phyloP scores from a whole-genome alignment of 2,329 filamentous ascomycete genomes.

The Ilyonectria mors-panacis region DNA sequence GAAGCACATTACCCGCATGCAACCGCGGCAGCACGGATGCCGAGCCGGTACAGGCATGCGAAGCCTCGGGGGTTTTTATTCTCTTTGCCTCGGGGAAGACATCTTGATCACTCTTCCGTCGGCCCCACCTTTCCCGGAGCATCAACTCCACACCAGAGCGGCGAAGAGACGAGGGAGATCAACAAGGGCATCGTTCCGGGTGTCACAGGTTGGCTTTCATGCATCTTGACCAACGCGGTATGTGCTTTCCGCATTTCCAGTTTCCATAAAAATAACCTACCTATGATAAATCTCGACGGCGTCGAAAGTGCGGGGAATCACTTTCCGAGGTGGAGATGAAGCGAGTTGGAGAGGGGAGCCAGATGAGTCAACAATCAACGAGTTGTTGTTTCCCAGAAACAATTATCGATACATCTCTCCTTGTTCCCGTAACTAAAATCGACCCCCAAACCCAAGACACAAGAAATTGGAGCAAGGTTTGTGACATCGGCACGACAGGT shows the following conservation, averaged over 20 bases:
- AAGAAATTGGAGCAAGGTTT: background rate
- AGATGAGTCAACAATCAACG: conserved; percentile 7
- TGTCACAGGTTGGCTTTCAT: background rate
- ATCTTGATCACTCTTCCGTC: background rate
- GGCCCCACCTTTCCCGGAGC: background rate
- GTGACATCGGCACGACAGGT: conserved; percentile 23
- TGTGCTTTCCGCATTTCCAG: conserved; percentile 4
- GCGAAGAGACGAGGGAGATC: background rate
- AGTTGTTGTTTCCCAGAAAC: background rate
- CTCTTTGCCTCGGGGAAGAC: background rate
- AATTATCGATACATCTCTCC: background rate
- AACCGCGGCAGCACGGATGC: background rate
- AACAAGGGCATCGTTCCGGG: background rate
- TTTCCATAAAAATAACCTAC: background rate
- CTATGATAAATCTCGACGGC: background rate
- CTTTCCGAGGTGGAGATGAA: conserved; percentile 9
- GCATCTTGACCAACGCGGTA: background rate
- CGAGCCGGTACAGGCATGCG: background rate
- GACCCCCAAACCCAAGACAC: background rate
- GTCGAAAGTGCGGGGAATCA: conserved; percentile 2
- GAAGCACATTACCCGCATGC: background rate
- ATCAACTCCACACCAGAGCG: background rate
- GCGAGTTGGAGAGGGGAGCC: background rate
- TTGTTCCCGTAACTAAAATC: background rate
- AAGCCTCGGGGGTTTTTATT: background rate